Conservation (phyloP, 148 eudicot genomes). For the Silene conica region DNA sequence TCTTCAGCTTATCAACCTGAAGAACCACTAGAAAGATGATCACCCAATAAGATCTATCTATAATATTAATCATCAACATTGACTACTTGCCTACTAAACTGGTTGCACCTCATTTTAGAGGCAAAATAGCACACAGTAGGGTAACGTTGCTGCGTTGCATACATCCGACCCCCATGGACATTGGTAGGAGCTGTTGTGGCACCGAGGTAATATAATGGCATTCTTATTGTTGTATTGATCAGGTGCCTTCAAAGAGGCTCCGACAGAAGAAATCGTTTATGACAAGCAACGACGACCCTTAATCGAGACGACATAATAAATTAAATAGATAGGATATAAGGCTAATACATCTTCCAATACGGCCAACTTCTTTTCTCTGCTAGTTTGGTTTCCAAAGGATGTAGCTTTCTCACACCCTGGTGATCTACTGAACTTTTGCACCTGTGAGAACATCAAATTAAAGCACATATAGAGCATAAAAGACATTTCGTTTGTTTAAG, state of each 20-base stretch:
- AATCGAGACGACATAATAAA: not conserved
- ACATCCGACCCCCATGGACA: not conserved
- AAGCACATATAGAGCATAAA: not conserved
- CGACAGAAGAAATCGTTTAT: too few species aligned
- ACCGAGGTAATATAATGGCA: too few species aligned
- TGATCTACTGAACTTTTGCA: slow-evolving; percentile 37
- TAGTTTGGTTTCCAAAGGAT: slow-evolving; percentile 29
- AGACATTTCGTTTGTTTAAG: too few species aligned
- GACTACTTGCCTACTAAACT: not conserved
- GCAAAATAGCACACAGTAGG: not conserved
- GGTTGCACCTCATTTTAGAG: too few species aligned
- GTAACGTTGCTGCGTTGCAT: not conserved
- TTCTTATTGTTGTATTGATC: too few species aligned
- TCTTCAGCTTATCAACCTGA: slow-evolving; percentile 86
- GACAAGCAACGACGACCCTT: not conserved
- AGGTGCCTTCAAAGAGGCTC: too few species aligned
- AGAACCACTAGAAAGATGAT: not conserved
- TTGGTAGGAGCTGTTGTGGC: too few species aligned
- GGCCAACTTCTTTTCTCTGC: slow-evolving; percentile 54
- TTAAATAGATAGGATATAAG: slow-evolving; percentile 1
- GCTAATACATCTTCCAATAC: slow-evolving; percentile 67
- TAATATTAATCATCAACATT: too few species aligned
- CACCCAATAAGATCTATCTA: not conserved
- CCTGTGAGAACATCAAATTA: slow-evolving; percentile 26
- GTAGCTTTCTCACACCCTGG: slow-evolving; percentile 27